Base-by-base conservation (phyloP, 1,139 yeast species). In the Taphrina wiesneri region DNA sequence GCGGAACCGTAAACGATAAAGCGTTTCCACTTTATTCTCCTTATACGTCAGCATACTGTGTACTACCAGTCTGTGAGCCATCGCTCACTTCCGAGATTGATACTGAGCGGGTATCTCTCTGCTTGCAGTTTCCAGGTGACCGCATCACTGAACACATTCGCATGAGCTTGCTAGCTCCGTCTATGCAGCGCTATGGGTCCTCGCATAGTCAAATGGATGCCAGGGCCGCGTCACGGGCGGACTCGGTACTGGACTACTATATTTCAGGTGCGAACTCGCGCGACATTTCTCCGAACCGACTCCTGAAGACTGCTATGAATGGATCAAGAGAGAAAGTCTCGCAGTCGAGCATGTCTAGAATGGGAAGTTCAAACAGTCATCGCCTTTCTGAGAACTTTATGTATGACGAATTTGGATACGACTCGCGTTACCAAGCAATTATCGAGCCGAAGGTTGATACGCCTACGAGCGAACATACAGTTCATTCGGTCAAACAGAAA, bases 161-260 rank as follows among this genome's bases (percentile, higher is more conserved):
- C 13, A 39, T 39, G 43, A 39, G 43, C 43, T 39, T 39, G 43
- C 43, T 39, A 15, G 43, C 43, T 39, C 43, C 43, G 43, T 39
- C 43, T n/a, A 39, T 39, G 43, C 43, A 39, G 43, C 43, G 43
- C 43, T 39, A 39, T 11, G 43, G 43, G 7, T 13, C 43, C 19
- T 39, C 43, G 7, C 43, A 39, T n/a, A 39, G 43, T 39, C 43
- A 39, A 39, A 13, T 7, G 7, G 43, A 39, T 2, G 43, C 2
- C 19, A 9, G 49, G n/a, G 7, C 49, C 28, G 28, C n/a, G 28
- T 45, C 49, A 21, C 4, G 49, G 13, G 49, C 49, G 11, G 49
- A 45, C 26, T 49, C 54, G 5, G 54, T 49, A 6, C 26, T 49
- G 54, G 54, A 49, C 15, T 49, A 49, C 54, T 49, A 49, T 49